Conservation (phyloP, 805 yeast genomes). For the Suhomyces faveliae region DNA sequence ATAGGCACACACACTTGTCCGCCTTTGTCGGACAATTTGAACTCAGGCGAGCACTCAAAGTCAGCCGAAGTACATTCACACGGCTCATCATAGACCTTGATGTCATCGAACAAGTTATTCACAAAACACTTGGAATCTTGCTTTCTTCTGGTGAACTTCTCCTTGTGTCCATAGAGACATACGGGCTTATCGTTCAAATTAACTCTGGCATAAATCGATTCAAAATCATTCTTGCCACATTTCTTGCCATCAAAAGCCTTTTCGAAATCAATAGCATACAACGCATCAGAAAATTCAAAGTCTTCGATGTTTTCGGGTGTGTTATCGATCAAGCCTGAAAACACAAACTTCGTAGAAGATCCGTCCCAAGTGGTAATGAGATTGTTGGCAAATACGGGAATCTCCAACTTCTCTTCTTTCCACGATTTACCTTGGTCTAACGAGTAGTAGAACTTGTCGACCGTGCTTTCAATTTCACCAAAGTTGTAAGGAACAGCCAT, state of each 20-base stretch:
- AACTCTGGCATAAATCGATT: slow-evolving; percentile 57
- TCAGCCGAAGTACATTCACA: slow-evolving; percentile 68
- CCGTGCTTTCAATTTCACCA: slow-evolving; percentile 25
- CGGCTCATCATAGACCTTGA: slow-evolving; percentile 47
- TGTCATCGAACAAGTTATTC: slow-evolving; percentile 45
- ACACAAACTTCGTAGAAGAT: slow-evolving; percentile 56
- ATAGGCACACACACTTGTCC: slow-evolving; percentile 50
- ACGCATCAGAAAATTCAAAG: slow-evolving; percentile 14
- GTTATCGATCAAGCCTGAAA: slow-evolving; percentile 41
- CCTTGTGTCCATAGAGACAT: slow-evolving; percentile 71
- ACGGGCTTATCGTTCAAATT: slow-evolving; percentile 31
- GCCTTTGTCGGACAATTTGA: slow-evolving; percentile 21
- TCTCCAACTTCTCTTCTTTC: slow-evolving; percentile 49
- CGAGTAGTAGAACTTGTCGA: slow-evolving; percentile 48
- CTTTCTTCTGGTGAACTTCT: slow-evolving; percentile 63
- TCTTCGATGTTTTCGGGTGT: slow-evolving; percentile 10
- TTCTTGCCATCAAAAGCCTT: slow-evolving; percentile 50
- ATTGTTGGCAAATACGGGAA: slow-evolving; percentile 37
- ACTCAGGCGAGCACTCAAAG: slow-evolving; percentile 65
- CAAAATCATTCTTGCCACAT: slow-evolving; percentile 56
- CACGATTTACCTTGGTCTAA: slow-evolving; percentile 74
- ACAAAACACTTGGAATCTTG: slow-evolving; percentile 63
- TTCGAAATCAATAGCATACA: slow-evolving; percentile 54
- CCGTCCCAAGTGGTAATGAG: slow-evolving; percentile 68
- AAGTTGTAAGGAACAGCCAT: slow-evolving; percentile 50